phyloP scores from a whole-genome alignment of 768 basidiomycete genomes.

The Cystofilobasidium capitatum region DNA sequence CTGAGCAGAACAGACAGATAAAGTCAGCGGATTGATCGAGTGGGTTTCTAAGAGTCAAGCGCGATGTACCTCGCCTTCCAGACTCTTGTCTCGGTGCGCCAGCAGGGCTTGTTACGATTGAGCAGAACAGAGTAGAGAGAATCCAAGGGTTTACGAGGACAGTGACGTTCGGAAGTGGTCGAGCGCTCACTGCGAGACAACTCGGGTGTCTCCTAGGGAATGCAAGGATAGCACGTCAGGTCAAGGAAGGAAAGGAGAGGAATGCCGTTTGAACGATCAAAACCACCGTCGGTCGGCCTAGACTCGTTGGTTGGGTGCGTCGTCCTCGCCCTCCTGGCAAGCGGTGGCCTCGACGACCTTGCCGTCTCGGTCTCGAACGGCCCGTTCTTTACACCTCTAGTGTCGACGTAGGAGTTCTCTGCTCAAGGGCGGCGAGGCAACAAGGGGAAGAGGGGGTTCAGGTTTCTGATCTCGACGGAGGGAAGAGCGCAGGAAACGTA shows the following conservation, averaged over 20 bases:
- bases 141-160: constrained; percentile 64
- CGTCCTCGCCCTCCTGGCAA: constrained; percentile 90
- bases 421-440: constrained; percentile 41
- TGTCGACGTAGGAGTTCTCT: constrained; percentile 91
- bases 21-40: neutral
- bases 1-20: constrained; percentile 41
- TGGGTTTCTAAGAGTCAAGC: neutral
- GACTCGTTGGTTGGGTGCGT: constrained; percentile 78
- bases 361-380: constrained; percentile 80
- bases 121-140: constrained; percentile 95
- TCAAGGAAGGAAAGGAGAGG: neutral
- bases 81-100: constrained; percentile 58
- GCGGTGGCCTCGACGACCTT: constrained; percentile 88
- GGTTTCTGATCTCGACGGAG: too few species aligned
- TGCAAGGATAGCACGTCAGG: neutral
- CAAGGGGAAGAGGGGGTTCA: neutral
- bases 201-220: constrained; percentile 79
- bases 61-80: constrained; percentile 58
- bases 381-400: constrained; percentile 75
- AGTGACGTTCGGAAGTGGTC: constrained; percentile 93
- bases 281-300: constrained; percentile 97
- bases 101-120: constrained; percentile 81
- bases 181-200: constrained; percentile 89
- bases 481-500: too few species aligned
- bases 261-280: constrained; percentile 49